Base-by-base conservation (phyloP, 495 filamentous ascomycete genomes). In the Aspergillus kassunensis region DNA sequence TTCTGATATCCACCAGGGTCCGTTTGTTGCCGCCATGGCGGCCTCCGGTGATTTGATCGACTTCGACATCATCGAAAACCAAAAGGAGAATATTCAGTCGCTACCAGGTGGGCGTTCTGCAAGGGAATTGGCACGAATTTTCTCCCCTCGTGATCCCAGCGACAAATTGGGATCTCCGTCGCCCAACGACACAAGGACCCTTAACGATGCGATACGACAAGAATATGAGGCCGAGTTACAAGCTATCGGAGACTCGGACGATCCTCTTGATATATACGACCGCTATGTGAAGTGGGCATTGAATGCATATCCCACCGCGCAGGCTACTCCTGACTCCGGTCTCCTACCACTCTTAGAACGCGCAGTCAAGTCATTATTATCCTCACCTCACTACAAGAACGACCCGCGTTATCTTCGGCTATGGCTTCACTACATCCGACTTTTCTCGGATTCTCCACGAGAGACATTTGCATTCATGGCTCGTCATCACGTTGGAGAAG, bases 81-180 rank as follows among this genome's bases (percentile, higher is more conserved):
- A 96, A 62, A 98, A 98, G 70, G 93, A 98, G 70, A 97, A 98
- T 63, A 95, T 97, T 35, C 91, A 96, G 63, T 86, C 91, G 11
- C 78, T 97, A 33, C 89, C 95, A 2, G 86, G 89, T 41, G 93
- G 93, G 30, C 83, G 93, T 47, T 97, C 91, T 25, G 93, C 93
- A 13, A 86, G 85, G 71, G 88, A 90, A 15, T 84, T 98, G 25
- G 91, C 85, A n/a, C 81, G 84, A 33, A 81, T 91, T 42, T 93
- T 90, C 72, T 88, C 89, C 25, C 81, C 83, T 4, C 67, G 70
- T 8, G 57, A 80, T 75, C 46, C 72, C 65, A 56, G 58, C 27
- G 67, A 70, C 54, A 68, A 66, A 49, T 44, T 80, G 66, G 46
- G 71, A 29, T 68, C 81, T 29, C 80, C 79, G 34, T 84, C 82